Percentiles rank a stretch among this genome's conserved stretches.
phyloP scores from a whole-genome alignment of 106 monocot species.

The Agapanthus africanus region DNA sequence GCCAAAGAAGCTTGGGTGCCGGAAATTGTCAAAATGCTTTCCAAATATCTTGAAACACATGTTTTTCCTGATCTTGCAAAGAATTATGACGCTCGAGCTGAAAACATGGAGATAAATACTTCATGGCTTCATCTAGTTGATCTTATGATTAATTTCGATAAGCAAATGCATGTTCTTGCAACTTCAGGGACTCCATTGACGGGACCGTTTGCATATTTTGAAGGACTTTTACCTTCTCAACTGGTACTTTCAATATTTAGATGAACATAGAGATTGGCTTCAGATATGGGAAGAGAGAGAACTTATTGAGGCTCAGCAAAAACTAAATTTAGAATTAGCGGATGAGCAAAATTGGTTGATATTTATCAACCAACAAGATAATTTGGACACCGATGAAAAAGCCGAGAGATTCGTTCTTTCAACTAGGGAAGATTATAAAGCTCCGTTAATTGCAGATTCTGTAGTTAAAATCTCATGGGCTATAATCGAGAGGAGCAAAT shows the following conservation, averaged over 20 bases:
- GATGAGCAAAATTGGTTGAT: slow-evolving; percentile 45
- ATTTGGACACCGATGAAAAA: slow-evolving; percentile 7
- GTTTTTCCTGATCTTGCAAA: slow-evolving; percentile 39
- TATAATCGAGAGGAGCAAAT: slow-evolving; percentile 50
- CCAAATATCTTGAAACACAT: slow-evolving; percentile 32
- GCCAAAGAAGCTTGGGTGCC: slow-evolving; percentile 74
- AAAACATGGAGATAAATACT: slow-evolving; percentile 23
- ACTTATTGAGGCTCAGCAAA: slow-evolving; percentile 40
- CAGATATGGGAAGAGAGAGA: slow-evolving; percentile 64
- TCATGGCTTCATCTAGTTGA: slow-evolving; percentile 62
- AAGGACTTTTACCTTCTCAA: slow-evolving; percentile 16
- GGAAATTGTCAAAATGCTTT: slow-evolving; percentile 55
- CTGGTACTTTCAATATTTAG: slow-evolving; percentile 45
- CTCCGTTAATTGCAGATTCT: slow-evolving; percentile 53
- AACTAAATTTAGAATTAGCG: slow-evolving; percentile 40
- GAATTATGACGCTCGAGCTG: slow-evolving; percentile 17
- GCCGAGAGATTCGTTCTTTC: slow-evolving; percentile 38
- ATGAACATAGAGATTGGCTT: slow-evolving; percentile 49
- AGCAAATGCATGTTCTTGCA: slow-evolving; percentile 42
- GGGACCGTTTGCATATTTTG: slow-evolving; percentile 13
- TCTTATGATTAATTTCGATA: slow-evolving; percentile 62
- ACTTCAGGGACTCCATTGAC: slow-evolving; percentile 27
- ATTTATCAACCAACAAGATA: slow-evolving; percentile 19
- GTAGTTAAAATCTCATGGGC: slow-evolving; percentile 42
- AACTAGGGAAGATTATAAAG: slow-evolving; percentile 56